Percentiles rank a stretch among this genome's conserved stretches.
Evolutionary conservation across 2,329 filamentous ascomycete species (phyloP).

Genomic region (Aspergillus persii): DNA sequence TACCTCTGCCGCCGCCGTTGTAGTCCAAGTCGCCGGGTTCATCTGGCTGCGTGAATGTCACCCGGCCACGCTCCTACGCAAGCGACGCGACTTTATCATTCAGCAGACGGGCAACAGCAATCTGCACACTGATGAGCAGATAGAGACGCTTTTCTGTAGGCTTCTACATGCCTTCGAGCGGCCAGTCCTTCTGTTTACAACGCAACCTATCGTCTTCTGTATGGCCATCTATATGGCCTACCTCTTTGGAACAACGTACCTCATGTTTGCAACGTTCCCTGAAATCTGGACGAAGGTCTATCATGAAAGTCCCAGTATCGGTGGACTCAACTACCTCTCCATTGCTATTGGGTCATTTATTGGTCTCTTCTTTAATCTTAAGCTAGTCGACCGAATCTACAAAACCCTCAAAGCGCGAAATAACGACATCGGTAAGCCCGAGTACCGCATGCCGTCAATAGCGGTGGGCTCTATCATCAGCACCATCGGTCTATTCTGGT

Average conservation of each 20-base stretch:
- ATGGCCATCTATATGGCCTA: constrained; percentile 56
- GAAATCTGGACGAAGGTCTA: constrained; percentile 57
- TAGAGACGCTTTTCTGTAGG: not conserved
- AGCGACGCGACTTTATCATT: constrained; percentile 51
- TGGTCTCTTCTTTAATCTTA: constrained; percentile 49
- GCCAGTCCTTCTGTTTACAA: constrained; percentile 55
- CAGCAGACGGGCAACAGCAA: constrained; percentile 36
- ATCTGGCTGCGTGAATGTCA: constrained; percentile 65
- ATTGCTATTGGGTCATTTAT: constrained; percentile 60
- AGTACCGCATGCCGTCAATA: constrained; percentile 62
- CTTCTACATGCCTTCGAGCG: constrained; percentile 46
- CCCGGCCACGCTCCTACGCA: constrained; percentile 58
- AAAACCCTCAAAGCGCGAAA: constrained; percentile 38
- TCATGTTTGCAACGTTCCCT: constrained; percentile 48
- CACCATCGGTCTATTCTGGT: constrained; percentile 54
- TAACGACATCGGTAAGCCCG: constrained; percentile 50
- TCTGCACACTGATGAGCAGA: constrained; percentile 32
- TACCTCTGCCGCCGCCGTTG: constrained; percentile 59
- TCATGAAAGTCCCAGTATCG: constrained; percentile 53
- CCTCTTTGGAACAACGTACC: constrained; percentile 50
- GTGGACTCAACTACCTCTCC: constrained; percentile 62
- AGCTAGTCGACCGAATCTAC: constrained; percentile 51
- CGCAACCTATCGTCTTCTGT: constrained; percentile 60
- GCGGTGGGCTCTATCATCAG: constrained; percentile 51
- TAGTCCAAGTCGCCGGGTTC: constrained; percentile 60